These are phyloP conservation scores for Zalerion maritima DNA, from an alignment of 495 filamentous ascomycete genomes.

Conservation along the genomic window DNA sequence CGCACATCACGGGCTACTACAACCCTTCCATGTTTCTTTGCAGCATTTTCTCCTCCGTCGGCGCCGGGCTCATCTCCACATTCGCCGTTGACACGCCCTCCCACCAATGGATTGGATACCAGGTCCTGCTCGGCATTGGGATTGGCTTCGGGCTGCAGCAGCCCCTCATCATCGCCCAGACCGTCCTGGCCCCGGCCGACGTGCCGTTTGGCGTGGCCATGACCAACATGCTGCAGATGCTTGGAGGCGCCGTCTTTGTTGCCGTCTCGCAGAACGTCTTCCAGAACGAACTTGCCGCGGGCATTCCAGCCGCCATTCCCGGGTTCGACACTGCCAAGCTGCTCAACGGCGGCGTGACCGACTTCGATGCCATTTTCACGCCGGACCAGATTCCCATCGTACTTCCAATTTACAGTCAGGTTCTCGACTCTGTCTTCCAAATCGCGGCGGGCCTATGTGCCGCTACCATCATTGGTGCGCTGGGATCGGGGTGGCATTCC, in stretches of 20 bases:
- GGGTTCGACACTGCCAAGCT: constrained; percentile 16
- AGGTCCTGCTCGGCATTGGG: constrained; percentile 45
- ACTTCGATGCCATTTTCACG: constrained; percentile 22
- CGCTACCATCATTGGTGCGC: too few relatives aligned
- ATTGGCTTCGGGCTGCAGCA: constrained; percentile 46
- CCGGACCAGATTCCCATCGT: constrained; percentile 14
- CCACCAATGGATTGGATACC: constrained; percentile 46
- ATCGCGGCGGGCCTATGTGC: too few relatives aligned
- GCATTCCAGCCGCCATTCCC: constrained; percentile 9
- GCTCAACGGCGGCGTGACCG: constrained; percentile 34
- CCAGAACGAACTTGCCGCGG: constrained; percentile 8
- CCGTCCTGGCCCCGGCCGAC: constrained; percentile 30
- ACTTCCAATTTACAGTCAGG: constrained; percentile 17
- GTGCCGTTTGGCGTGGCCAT: constrained; percentile 40
- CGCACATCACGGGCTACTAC: constrained; percentile 45
- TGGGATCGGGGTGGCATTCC: too few relatives aligned
- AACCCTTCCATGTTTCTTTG: constrained; percentile 48
- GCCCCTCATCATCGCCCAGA: constrained; percentile 37
- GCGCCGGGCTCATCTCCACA: constrained; percentile 49
- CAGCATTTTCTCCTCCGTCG: constrained; percentile 44
- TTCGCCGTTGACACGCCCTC: constrained; percentile 20
- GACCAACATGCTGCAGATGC: constrained; percentile 41
- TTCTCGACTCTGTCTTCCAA: constrained; percentile 15
- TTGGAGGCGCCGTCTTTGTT: constrained; percentile 46
- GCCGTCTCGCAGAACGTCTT: constrained; percentile 36